Percentiles rank a stretch among this genome's conserved stretches.
Evolutionary conservation across 2,329 filamentous ascomycete species (phyloP).

Genomic region (Fusarium nygamai): DNA sequence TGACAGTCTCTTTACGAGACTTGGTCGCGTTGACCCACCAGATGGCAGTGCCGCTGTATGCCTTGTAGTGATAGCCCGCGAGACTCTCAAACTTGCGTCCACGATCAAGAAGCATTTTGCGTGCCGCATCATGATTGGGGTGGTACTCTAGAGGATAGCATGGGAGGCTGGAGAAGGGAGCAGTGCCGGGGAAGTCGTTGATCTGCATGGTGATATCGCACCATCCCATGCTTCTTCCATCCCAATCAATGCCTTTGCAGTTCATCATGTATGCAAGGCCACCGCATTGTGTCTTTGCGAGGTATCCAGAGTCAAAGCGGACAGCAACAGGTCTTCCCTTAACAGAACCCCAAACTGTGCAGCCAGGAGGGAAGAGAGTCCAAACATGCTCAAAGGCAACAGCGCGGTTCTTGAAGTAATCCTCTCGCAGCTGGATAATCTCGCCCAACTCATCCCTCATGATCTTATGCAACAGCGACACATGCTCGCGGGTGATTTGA

Average conservation of each 20-base stretch:
- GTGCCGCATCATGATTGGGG: conserved; percentile 50
- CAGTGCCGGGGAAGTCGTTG: conserved; percentile 55
- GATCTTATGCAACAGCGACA: conserved; percentile 57
- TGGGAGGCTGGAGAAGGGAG: conserved; percentile 54
- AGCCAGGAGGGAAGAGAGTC: conserved; percentile 63
- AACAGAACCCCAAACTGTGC: conserved; percentile 51
- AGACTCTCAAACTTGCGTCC: conserved; percentile 58
- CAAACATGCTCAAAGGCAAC: conserved; percentile 63
- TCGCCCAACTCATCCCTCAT: conserved; percentile 62
- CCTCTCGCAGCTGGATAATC: conserved; percentile 59
- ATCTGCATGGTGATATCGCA: conserved; percentile 49
- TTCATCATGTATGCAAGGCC: conserved; percentile 52
- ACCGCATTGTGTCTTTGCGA: conserved; percentile 51
- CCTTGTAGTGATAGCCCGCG: conserved; percentile 59
- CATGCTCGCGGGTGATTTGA: conserved; percentile 54
- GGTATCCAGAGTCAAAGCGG: conserved; percentile 51
- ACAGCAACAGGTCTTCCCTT: conserved; percentile 53
- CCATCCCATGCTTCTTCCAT: conserved; percentile 59
- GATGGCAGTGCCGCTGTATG: conserved; percentile 54
- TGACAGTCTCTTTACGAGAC: conserved; percentile 42
- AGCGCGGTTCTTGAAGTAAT: conserved; percentile 63
- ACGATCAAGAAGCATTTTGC: conserved; percentile 49
- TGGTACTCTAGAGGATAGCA: conserved; percentile 58
- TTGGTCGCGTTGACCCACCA: conserved; percentile 37
- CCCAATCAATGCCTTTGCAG: conserved; percentile 58